Conservation (phyloP, 495 filamentous ascomycete species). For the Lindgomyces ingoldianus region DNA sequence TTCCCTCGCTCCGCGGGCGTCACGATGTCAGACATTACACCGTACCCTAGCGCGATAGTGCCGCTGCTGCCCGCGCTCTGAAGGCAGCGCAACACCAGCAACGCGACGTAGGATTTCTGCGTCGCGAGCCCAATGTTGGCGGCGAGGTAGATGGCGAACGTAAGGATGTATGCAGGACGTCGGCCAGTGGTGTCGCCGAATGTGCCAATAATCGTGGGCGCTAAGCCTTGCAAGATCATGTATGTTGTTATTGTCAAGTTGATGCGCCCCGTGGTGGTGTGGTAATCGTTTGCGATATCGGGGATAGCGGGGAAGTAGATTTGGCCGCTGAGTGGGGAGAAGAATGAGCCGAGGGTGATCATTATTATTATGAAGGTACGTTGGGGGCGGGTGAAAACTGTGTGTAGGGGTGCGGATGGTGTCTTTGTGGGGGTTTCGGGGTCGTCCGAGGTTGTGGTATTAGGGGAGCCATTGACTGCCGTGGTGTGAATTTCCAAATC, state of each 20-base stretch:
- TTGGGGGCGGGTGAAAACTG: not conserved
- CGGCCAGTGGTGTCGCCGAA: constrained; percentile 39
- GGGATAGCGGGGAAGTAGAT: constrained; percentile 9
- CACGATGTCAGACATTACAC: constrained; percentile 39
- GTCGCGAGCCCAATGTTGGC: constrained; percentile 39
- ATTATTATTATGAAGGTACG: not conserved
- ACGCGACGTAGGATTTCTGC: constrained; percentile 38
- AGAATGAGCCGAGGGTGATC: not conserved
- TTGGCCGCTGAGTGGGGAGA: constrained; percentile 5
- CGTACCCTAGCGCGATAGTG: constrained; percentile 37
- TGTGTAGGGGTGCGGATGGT: not conserved
- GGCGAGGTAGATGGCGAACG: constrained; percentile 40
- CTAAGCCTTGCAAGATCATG: constrained; percentile 40
- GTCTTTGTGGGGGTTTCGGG: not conserved
- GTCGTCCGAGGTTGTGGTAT: constrained; percentile 2
- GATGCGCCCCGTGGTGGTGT: not conserved
- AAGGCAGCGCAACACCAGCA: constrained; percentile 37
- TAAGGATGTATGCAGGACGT: constrained; percentile 35
- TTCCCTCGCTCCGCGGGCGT: constrained; percentile 37
- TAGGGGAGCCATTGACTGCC: not conserved
- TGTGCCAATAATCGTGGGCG: constrained; percentile 37
- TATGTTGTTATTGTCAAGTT: constrained; percentile 40
- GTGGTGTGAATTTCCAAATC: not conserved
- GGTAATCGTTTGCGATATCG: not conserved
- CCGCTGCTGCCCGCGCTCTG: constrained; percentile 40